Evolutionary conservation across 2,329 filamentous ascomycete species (phyloP), one percentile per base, ranked within the genome.

Genomic region (Aschersonia sp.): DNA sequence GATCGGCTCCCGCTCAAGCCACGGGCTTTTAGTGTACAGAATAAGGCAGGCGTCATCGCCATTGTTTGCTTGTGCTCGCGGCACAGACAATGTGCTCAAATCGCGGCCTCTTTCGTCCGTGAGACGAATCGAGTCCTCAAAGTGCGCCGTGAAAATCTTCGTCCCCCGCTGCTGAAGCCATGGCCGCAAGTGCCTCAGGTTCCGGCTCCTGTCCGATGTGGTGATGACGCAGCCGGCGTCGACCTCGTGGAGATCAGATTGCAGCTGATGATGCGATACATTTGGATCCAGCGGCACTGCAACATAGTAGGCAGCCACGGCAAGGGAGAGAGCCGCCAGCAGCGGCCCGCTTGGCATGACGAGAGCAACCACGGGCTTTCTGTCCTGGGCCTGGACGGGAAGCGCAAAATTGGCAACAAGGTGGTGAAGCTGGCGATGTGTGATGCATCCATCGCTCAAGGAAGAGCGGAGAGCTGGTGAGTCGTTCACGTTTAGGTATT

Each of bases 341-440:
- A 55, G 45, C 5, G 54, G 53, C 6, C 53, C 51, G 31, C 53
- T 53, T 1, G 54, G 53, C 1, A 55, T 37, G 10, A 52, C 46
- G 40, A 55, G 49, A 7, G 53, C 35, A 46, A 53, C 49, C 5
- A 41, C 44, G 4, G 42, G n/a, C 42, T 29, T 46, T 22, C 12
- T 33, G 14, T 44, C 44, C 5, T 37, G 11, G 14, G 44, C 5
- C 6, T n/a, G 30, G 8, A 44, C 8, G 2, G 48, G 48, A 6
- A 49, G 44, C 35, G 44, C 22, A 30, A 49, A 49, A 9, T 30
- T 32, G 11, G 45, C 12, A 29, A 49, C 33, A n/a, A 49, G 46
- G 6, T 46, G 30, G 9, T 43, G 41, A 6, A 49, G 40, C 29
- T 49, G 44, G 10, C 40, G 39, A 41, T 46, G 37, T 5, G 48